Conservation (phyloP, 495 filamentous ascomycete species). For the Arthonia radiata region DNA sequence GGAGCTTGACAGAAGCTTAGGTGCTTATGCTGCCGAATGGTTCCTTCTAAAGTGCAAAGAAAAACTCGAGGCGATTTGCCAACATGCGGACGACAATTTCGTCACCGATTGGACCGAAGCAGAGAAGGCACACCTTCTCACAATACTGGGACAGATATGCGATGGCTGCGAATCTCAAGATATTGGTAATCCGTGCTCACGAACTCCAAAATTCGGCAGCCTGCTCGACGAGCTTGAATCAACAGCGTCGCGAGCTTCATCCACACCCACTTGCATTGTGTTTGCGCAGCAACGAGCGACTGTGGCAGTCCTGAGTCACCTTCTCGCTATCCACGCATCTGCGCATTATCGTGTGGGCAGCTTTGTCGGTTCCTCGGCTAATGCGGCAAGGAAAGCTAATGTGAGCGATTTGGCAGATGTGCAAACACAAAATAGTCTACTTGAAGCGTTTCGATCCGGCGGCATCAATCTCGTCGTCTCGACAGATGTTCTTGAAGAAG, state of each 20-base stretch:
- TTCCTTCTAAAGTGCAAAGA: constrained; percentile 40
- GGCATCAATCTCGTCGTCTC: constrained; percentile 54
- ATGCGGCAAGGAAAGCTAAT: constrained; percentile 19
- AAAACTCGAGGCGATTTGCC: too few relatives aligned
- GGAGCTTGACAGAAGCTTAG: constrained; percentile 39
- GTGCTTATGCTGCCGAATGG: constrained; percentile 45
- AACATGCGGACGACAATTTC: too few relatives aligned
- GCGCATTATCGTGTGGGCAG: constrained; percentile 32
- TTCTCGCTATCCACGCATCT: constrained; percentile 36
- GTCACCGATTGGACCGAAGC: too few relatives aligned
- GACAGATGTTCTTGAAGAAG: constrained; percentile 76
- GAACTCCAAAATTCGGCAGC: too few relatives aligned
- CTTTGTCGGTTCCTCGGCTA: constrained; percentile 48
- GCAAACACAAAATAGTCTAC: constrained; percentile 28
- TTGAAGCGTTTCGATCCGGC: constrained; percentile 45
- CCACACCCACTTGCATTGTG: constrained; percentile 50
- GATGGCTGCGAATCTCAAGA: too few relatives aligned
- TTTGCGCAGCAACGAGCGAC: constrained; percentile 55
- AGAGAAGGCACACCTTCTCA: too few relatives aligned
- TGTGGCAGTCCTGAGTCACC: constrained; percentile 37
- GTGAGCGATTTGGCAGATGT: constrained; percentile 35
- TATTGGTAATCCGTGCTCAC: too few relatives aligned
- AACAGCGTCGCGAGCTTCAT: too few relatives aligned
- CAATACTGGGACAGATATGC: too few relatives aligned
- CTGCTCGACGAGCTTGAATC: too few relatives aligned